phyloP scores from a whole-genome alignment of 1,284 basidiomycete genomes.

The Rhodotorula sp. region DNA sequence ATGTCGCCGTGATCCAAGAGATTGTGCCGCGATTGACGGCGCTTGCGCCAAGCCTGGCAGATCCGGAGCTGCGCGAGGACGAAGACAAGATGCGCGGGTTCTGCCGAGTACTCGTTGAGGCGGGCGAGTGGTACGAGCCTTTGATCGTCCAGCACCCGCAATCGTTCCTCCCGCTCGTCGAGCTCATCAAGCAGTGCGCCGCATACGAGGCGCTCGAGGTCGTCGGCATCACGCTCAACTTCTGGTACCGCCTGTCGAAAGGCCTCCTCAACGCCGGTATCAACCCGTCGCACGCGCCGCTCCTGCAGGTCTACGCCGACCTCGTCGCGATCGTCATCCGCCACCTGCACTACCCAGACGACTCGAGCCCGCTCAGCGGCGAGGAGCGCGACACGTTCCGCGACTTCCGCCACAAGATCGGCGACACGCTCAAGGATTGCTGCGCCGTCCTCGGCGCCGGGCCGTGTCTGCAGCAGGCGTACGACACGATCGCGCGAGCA shows the following conservation, averaged over 20 bases:
- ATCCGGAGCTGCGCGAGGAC: conserved; percentile 48
- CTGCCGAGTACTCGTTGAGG: conserved; percentile 89
- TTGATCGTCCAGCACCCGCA: conserved; percentile 87
- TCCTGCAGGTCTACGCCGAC: conserved; percentile 76
- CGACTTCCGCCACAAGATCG: conserved; percentile 95
- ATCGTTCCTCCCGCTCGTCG: conserved; percentile 88
- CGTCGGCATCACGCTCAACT: conserved; percentile 95
- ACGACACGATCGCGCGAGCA: conserved; percentile 75
- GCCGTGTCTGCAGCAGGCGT: conserved; percentile 76
- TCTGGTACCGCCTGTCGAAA: conserved; percentile 92
- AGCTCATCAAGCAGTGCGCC: conserved; percentile 91
- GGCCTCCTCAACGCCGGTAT: conserved; percentile 57
- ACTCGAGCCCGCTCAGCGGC: conserved; percentile 63
- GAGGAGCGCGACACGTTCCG: conserved; percentile 94
- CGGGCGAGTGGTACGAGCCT: conserved; percentile 90
- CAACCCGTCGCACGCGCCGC: conserved; percentile 55
- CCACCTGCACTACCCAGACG: conserved; percentile 86
- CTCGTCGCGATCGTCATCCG: conserved; percentile 84
- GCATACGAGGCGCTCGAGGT: conserved; percentile 93
- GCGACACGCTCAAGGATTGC: conserved; percentile 98
- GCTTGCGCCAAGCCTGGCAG: conserved; percentile 65
- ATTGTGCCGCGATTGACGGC: conserved; percentile 81
- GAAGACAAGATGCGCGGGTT: conserved; percentile 84
- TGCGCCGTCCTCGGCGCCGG: conserved; percentile 90
- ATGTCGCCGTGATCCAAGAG: conserved; percentile 81